Evolutionary conservation across 768 basidiomycete genomes (phyloP).

Genomic region (Panaeolus cyanescens): DNA sequence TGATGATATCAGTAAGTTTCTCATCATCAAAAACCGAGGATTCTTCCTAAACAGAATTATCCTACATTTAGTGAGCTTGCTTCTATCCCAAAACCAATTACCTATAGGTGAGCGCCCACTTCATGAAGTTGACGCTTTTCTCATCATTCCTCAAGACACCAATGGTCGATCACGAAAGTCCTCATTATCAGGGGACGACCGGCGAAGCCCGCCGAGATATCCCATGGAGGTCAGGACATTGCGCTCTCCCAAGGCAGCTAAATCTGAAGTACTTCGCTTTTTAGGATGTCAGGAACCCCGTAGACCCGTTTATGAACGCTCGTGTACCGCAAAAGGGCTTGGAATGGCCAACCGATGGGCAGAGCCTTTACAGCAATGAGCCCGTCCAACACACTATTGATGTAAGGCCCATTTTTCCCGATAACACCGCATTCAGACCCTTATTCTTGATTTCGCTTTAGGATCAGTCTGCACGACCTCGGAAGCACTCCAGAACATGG

Average conservation of each 20-base stretch:
- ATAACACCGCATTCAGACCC: conserved; percentile 3
- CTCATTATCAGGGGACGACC: conserved; percentile 51
- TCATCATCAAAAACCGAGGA: conserved; percentile 8
- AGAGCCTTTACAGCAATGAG: conserved; percentile 44
- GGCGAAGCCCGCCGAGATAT: conserved; percentile 46
- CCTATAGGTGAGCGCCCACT: conserved; percentile 26
- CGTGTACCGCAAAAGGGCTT: conserved; percentile 43
- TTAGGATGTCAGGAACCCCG: conserved; percentile 39
- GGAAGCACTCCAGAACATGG: conserved; percentile 69
- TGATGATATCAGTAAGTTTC: conserved; percentile 58
- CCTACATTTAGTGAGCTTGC: conserved; percentile 40
- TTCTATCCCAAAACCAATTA: conserved; percentile 49
- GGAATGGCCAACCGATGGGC: conserved; percentile 51
- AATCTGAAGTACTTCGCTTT: conserved; percentile 1
- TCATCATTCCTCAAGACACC: conserved; percentile 21
- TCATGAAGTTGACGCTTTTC: conserved; percentile 7
- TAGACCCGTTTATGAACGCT: conserved; percentile 43
- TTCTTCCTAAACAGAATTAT: conserved; percentile 12
- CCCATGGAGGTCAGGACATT: conserved; percentile 37
- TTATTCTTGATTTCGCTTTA: conserved; percentile 20
- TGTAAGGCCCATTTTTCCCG: conserved; percentile 27
- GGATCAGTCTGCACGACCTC: conserved; percentile 40
- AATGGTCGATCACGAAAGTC: conserved; percentile 54
- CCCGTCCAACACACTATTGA: conserved; percentile 45
- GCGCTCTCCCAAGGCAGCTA: conserved; percentile 5